These are phyloP conservation scores for Westerdykella sp. DNA, from an alignment of 2,329 filamentous ascomycete species.

Conservation along the genomic window DNA sequence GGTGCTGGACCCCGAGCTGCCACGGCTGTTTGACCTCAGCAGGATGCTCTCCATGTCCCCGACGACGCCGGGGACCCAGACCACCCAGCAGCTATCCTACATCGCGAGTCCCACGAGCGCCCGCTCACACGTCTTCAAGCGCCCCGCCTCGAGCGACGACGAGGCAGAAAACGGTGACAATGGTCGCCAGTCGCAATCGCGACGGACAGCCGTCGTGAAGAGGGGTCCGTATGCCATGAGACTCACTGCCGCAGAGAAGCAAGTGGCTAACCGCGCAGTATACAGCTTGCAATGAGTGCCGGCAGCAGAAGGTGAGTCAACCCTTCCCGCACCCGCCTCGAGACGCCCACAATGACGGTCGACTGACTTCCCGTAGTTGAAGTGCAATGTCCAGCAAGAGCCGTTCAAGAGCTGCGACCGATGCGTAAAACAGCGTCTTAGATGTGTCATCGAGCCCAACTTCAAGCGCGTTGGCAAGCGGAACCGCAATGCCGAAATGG, in stretches of 20 bases:
- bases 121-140: conserved; percentile 31
- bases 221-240: conserved; percentile 34
- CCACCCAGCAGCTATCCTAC: conserved; percentile 22
- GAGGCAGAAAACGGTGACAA: conserved; percentile 29
- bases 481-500: conserved; percentile 79
- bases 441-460: conserved; percentile 81
- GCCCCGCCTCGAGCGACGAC: conserved; percentile 34
- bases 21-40: not conserved
- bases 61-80: conserved; percentile 25
- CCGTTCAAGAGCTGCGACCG: conserved; percentile 72
- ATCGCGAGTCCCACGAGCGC: conserved; percentile 25
- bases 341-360: conserved; percentile 5
- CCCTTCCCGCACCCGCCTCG: not conserved
- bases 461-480: conserved; percentile 81
- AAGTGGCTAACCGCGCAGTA: too few species aligned
- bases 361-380: conserved; percentile 50
- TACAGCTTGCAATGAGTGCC: conserved; percentile 70
- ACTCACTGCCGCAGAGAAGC: too few species aligned
- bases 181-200: conserved; percentile 15
- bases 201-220: conserved; percentile 46
- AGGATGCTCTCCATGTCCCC: conserved; percentile 24
- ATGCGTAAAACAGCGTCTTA: conserved; percentile 71
- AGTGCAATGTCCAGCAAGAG: conserved; percentile 77
- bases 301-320: conserved; percentile 71
- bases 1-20: conserved; percentile 6